Conservation (phyloP, 495 filamentous ascomycete genomes). For the Astrothelium macrocarpum region DNA sequence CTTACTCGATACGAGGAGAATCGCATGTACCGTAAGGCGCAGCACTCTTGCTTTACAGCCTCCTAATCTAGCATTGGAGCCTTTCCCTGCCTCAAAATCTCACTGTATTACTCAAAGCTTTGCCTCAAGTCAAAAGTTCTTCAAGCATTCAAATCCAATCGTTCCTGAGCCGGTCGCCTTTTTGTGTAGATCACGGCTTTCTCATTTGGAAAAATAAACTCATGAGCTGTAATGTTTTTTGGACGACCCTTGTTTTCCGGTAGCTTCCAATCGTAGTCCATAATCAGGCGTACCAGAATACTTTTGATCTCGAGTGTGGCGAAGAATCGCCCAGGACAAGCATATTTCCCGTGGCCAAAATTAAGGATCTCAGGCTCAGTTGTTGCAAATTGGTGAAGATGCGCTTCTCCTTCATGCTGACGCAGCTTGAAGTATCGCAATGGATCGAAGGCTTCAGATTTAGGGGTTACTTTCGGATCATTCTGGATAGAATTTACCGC, state of each 20-base stretch:
- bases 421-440: conserved; percentile 17
- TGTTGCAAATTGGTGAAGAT: conserved; percentile 11
- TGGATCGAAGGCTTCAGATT: conserved; percentile 19
- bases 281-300: conserved; percentile 8
- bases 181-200: conserved; percentile 6
- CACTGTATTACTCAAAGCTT: too few relatives aligned
- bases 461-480: conserved; percentile 13
- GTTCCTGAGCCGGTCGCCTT: neutral
- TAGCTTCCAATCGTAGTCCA: conserved; percentile 16
- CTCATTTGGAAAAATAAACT: conserved; percentile 16
- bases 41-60: too few relatives aligned
- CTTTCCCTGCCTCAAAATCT: too few relatives aligned
- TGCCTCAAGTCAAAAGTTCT: too few relatives aligned
- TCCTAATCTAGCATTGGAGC: too few relatives aligned
- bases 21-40: too few relatives aligned
- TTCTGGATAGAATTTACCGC: conserved; percentile 18
- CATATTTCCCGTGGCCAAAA: conserved; percentile 23
- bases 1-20: too few relatives aligned
- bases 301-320: conserved; percentile 18
- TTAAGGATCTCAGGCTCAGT: conserved; percentile 8
- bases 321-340: conserved; percentile 25
- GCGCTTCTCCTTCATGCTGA: conserved; percentile 1
- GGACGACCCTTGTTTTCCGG: conserved; percentile 7
- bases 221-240: conserved; percentile 7
- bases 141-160: neutral